Percentiles rank a stretch among this genome's conserved stretches.
phyloP scores from a whole-genome alignment of 441 rosid species.

The Geranium incanum region DNA sequence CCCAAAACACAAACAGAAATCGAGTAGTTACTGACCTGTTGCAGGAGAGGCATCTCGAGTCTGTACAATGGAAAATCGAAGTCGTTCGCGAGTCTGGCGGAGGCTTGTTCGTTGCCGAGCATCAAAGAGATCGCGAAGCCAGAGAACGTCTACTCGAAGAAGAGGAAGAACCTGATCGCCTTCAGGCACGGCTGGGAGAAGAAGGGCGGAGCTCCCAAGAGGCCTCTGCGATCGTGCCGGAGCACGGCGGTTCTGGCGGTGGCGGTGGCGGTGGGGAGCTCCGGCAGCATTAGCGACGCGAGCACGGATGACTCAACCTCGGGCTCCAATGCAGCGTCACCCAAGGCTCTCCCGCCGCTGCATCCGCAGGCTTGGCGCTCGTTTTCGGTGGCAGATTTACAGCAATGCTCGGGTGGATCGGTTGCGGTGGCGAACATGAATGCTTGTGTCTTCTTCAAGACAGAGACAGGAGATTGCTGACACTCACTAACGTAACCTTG shows the following conservation, averaged over 20 bases:
- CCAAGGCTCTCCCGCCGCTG: constrained; percentile 61
- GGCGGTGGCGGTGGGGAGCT: constrained; percentile 61
- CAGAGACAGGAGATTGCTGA: neutral
- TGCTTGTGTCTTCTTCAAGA: neutral
- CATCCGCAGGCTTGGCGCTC: constrained; percentile 36
- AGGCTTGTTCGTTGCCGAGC: constrained; percentile 38
- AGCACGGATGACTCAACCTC: constrained; percentile 55
- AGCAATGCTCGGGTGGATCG: neutral
- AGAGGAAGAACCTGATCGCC: constrained; percentile 50
- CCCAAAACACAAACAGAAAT: neutral
- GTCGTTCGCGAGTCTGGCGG: constrained; percentile 57
- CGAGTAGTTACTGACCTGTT: constrained; percentile 10
- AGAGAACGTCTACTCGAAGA: constrained; percentile 53
- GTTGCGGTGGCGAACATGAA: neutral
- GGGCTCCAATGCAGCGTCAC: constrained; percentile 37
- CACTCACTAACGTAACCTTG: neutral
- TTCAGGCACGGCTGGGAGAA: constrained; percentile 61
- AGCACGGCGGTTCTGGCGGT: constrained; percentile 70
- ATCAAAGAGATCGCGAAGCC: constrained; percentile 62
- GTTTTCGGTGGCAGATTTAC: neutral
- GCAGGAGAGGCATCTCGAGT: constrained; percentile 74
- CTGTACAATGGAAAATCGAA: constrained; percentile 77
- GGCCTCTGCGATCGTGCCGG: constrained; percentile 46
- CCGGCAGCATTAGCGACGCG: constrained; percentile 44
- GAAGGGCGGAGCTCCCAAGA: constrained; percentile 45